Conservation (phyloP, 2,329 filamentous ascomycete species). For the Clonostachys byssicola region DNA sequence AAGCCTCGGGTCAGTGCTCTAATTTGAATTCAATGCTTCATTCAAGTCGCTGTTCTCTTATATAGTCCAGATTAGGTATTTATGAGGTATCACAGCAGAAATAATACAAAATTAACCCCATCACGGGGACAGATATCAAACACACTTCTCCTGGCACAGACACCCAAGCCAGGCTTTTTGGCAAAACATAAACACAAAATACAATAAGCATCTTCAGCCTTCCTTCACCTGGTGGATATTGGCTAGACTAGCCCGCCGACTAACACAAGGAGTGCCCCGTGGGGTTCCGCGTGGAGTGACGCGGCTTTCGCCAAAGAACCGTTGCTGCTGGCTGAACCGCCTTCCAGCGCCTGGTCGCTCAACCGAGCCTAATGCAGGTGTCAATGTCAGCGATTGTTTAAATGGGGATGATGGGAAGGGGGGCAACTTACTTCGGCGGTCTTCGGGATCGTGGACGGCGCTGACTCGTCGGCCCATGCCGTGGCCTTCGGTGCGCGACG, state of each 20-base stretch:
- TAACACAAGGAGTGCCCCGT: constrained; percentile 27
- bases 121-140: too few species aligned
- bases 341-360: constrained; percentile 13
- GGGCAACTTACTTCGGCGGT: constrained; percentile 18
- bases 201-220: too few species aligned
- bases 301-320: constrained; percentile 34
- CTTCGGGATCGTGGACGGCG: constrained; percentile 11
- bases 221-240: constrained; percentile 1
- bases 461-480: constrained; percentile 18
- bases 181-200: too few species aligned
- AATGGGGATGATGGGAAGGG: neutral
- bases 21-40: neutral
- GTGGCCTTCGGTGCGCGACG: constrained; percentile 23
- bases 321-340: constrained; percentile 29
- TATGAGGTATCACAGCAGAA: too few species aligned
- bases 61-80: too few species aligned
- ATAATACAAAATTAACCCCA: too few species aligned
- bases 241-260: constrained; percentile 19
- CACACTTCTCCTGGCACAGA: too few species aligned
- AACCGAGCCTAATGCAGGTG: constrained; percentile 11
- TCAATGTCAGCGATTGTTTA: neutral
- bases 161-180: too few species aligned
- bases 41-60: too few species aligned
- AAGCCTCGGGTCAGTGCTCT: too few species aligned
- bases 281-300: constrained; percentile 31